These are phyloP conservation scores for Thelephora ganbajun DNA, from an alignment of 768 basidiomycete species.

Conservation along the genomic window DNA sequence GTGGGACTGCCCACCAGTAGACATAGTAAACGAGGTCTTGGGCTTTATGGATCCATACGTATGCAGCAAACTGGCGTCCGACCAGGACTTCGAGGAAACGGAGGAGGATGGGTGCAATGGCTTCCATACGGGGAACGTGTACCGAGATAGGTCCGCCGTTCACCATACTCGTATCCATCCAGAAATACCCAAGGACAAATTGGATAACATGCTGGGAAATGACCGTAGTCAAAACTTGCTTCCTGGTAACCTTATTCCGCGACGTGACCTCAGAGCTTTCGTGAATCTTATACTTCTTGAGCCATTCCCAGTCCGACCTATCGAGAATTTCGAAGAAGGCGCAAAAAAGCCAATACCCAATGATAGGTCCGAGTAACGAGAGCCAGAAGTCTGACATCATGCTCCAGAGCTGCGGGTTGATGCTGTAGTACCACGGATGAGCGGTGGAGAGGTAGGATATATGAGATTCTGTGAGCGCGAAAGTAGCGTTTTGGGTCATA, in stretches of 20 bases:
- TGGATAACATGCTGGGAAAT: conserved; percentile 79
- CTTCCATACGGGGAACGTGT: conserved; percentile 28
- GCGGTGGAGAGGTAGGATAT: not conserved
- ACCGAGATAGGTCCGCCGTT: conserved; percentile 16
- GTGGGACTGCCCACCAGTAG: conserved; percentile 93
- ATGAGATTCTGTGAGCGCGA: too few relatives aligned
- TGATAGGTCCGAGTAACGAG: conserved; percentile 58
- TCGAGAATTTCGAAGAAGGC: conserved; percentile 77
- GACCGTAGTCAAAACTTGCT: conserved; percentile 68
- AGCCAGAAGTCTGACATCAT: conserved; percentile 57
- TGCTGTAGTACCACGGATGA: conserved; percentile 41
- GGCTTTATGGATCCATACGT: conserved; percentile 21
- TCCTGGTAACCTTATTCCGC: conserved; percentile 60
- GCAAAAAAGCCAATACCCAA: conserved; percentile 77
- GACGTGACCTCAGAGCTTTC: conserved; percentile 66
- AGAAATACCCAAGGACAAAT: conserved; percentile 57
- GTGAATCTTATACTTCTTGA: conserved; percentile 80
- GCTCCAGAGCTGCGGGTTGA: conserved; percentile 32
- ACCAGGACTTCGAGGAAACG: conserved; percentile 23
- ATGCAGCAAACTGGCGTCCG: conserved; percentile 25
- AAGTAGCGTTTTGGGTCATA: conserved; percentile 1
- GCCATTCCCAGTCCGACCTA: conserved; percentile 55
- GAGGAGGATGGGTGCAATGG: conserved; percentile 21
- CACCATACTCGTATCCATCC: conserved; percentile 33
- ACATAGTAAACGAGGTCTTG: conserved; percentile 36